Conservation (phyloP, 2,329 filamentous ascomycete genomes). For the Colletotrichum sansevieriae region DNA sequence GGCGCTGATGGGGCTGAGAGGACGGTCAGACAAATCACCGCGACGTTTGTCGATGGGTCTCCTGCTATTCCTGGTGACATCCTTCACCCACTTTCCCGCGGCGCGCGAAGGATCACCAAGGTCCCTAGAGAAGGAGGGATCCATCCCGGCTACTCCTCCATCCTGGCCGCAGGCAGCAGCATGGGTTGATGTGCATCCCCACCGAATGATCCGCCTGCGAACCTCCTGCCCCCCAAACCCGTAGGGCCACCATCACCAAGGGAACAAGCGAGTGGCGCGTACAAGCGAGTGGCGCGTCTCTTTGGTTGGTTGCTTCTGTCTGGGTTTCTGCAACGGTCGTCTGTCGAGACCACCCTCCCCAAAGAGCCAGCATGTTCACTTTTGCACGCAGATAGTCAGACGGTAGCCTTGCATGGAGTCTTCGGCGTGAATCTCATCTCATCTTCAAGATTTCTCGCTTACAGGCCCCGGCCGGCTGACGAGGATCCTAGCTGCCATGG, state of each 20-base stretch:
- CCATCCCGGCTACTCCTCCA: not conserved
- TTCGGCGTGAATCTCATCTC: conserved; percentile 37
- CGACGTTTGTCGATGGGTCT: not conserved
- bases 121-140: conserved; percentile 8
- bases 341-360: not conserved
- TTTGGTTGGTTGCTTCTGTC: conserved; percentile 4
- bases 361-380: conserved; percentile 16
- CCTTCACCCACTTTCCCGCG: conserved; percentile 13
- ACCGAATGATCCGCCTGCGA: conserved; percentile 24
- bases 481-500: conserved; percentile 8
- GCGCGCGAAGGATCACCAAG: conserved; percentile 29
- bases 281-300: conserved; percentile 1
- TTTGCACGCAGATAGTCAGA: conserved; percentile 33
- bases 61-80: conserved; percentile 31
- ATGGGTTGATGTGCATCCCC: conserved; percentile 38
- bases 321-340: conserved; percentile 8
- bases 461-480: conserved; percentile 14
- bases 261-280: conserved; percentile 13
- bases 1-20: conserved; percentile 13
- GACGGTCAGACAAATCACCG: conserved; percentile 9
- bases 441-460: conserved; percentile 22
- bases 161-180: conserved; percentile 36
- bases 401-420: conserved; percentile 35
- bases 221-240: conserved; percentile 12
- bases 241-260: conserved; percentile 32